Percentiles rank a stretch among this genome's conserved stretches.
Conservation (phyloP, 129 eudicot genomes). For the Gnaphalium uliginosum region DNA sequence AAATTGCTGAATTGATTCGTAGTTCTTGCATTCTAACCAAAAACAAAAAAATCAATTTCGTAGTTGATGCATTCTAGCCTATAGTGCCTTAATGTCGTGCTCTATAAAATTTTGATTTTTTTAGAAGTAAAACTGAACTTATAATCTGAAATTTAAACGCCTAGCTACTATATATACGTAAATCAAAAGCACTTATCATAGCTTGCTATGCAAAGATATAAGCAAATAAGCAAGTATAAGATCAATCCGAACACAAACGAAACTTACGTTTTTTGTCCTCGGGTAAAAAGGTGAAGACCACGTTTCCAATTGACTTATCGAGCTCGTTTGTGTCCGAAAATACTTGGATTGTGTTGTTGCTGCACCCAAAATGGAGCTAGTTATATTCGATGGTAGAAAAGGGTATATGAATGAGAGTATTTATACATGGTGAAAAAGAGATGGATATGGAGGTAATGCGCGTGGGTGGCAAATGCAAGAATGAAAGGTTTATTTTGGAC, state of each 20-base stretch:
- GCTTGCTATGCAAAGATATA: too few relatives aligned
- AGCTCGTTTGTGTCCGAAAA: background rate
- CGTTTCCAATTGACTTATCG: background rate
- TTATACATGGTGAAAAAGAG: constrained; percentile 20
- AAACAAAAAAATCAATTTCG: too few relatives aligned
- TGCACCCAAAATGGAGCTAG: constrained; percentile 1
- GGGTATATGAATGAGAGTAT: background rate
- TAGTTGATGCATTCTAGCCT: too few relatives aligned
- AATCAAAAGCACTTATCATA: too few relatives aligned
- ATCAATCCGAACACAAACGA: background rate
- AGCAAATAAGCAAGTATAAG: background rate
- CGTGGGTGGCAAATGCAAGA: constrained; percentile 49
- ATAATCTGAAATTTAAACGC: too few relatives aligned
- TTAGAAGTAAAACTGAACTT: too few relatives aligned
- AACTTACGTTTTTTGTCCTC: constrained; percentile 16
- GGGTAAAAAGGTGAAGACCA: background rate
- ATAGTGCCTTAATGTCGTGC: too few relatives aligned
- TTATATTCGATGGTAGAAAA: too few relatives aligned
- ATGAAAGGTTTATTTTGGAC: constrained; percentile 69
- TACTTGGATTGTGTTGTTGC: constrained; percentile 4
- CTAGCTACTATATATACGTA: too few relatives aligned
- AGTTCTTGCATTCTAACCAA: too few relatives aligned
- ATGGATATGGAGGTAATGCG: constrained; percentile 38
- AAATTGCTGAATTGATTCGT: too few relatives aligned
- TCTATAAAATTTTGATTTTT: too few relatives aligned